A percentile compares a stretch with the other conserved stretches of the same genome.
Conservation (phyloP, 2,329 filamentous ascomycete genomes). For the Lasiodiplodia sp. region DNA sequence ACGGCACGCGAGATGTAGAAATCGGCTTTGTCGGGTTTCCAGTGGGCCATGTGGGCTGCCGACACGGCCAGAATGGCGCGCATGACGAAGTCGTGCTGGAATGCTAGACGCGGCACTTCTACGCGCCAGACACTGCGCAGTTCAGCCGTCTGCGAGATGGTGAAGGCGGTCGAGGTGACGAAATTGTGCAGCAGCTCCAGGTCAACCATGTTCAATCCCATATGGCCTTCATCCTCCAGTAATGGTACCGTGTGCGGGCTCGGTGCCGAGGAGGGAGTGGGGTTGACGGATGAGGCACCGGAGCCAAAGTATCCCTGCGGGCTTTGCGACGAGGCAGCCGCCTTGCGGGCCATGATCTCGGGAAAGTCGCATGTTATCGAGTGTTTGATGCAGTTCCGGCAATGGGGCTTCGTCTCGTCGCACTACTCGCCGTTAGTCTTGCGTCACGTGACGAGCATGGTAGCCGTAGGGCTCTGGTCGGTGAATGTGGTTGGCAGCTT, state of each 20-base stretch:
- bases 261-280: neutral
- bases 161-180: constrained; percentile 39
- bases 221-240: constrained; percentile 14
- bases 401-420: constrained; percentile 42
- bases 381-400: constrained; percentile 43
- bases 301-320: constrained; percentile 1
- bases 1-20: constrained; percentile 21
- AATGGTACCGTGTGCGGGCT: constrained; percentile 8
- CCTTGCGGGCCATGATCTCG: constrained; percentile 26
- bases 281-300: neutral
- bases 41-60: constrained; percentile 52
- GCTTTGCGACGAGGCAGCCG: neutral
- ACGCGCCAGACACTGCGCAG: constrained; percentile 36
- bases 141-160: constrained; percentile 34
- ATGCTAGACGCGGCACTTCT: constrained; percentile 44
- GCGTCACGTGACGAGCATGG: constrained; percentile 10
- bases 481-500: neutral
- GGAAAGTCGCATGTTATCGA: constrained; percentile 39
- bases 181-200: constrained; percentile 44
- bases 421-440: constrained; percentile 34
- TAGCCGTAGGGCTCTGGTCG: neutral
- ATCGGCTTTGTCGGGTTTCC: constrained; percentile 16
- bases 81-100: constrained; percentile 53
- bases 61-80: constrained; percentile 53
- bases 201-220: constrained; percentile 31